Conservation (phyloP, 2,329 filamentous ascomycete genomes). For the Verticillium dahliae region DNA sequence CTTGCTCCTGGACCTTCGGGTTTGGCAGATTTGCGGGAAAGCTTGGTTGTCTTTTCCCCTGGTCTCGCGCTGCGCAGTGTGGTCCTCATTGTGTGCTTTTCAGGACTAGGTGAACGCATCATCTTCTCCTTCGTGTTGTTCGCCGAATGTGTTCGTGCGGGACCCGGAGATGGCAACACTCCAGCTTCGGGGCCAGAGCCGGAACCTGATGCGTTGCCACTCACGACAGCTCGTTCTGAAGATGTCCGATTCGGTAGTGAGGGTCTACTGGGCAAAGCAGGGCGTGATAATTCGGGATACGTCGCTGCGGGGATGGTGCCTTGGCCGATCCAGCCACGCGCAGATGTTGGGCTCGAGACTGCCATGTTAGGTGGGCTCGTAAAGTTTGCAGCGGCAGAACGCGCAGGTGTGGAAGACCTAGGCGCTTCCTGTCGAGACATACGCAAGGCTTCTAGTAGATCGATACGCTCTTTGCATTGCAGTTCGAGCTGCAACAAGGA, state of each 20-base stretch:
- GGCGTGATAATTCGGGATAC: slow-evolving; percentile 76
- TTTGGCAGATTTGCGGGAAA: slow-evolving; percentile 32
- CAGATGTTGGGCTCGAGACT: slow-evolving; percentile 3
- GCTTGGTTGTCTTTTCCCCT: slow-evolving; percentile 33
- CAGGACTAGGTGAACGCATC: slow-evolving; percentile 48
- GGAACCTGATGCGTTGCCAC: slow-evolving; percentile 2
- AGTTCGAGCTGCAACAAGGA: slow-evolving; percentile 77
- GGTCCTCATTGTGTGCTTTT: slow-evolving; percentile 56
- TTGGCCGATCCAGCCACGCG: slow-evolving; percentile 64
- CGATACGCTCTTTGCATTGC: slow-evolving; percentile 89
- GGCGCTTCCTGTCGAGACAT: slow-evolving; percentile 47
- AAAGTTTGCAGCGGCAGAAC: slow-evolving; percentile 4
- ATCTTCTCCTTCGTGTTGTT: slow-evolving; percentile 26
- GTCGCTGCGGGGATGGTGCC: slow-evolving; percentile 76
- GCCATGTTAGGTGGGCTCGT: neutral
- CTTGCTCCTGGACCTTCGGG: slow-evolving; percentile 46
- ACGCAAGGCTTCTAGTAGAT: slow-evolving; percentile 75
- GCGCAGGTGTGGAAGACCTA: neutral
- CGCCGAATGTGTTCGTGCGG: slow-evolving; percentile 21
- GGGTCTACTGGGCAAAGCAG: slow-evolving; percentile 51
- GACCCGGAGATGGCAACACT: slow-evolving; percentile 14
- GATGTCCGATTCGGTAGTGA: slow-evolving; percentile 47
- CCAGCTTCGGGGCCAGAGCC: slow-evolving; percentile 15
- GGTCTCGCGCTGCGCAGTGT: slow-evolving; percentile 47
- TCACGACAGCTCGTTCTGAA: slow-evolving; percentile 33